phyloP scores from a whole-genome alignment of 768 basidiomycete genomes.

The Gloeopeniophorella convolvens region DNA sequence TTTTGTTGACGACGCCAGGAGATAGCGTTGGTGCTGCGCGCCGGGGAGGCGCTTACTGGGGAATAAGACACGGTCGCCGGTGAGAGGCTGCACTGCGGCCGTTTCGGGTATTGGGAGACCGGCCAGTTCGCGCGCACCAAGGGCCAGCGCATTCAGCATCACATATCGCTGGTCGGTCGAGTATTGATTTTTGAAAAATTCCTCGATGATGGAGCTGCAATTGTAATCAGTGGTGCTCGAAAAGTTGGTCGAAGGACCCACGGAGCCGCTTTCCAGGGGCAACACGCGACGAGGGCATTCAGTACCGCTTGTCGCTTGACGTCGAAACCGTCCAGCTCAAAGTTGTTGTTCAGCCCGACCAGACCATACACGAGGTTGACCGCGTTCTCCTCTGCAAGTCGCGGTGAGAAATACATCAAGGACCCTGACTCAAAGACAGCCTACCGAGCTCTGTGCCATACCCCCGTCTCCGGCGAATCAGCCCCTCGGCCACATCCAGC shows the following conservation, averaged over 20 bases:
- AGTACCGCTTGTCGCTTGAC: conserved; percentile 68
- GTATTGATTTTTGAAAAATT: conserved; percentile 93
- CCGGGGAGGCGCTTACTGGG: conserved; percentile 78
- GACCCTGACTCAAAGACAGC: conserved; percentile 22
- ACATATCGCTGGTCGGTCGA: conserved; percentile 79
- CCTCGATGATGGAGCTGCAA: conserved; percentile 72
- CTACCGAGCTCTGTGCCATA: conserved; percentile 88
- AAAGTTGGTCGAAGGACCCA: conserved; percentile 36
- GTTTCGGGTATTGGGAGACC: conserved; percentile 32
- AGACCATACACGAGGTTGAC: conserved; percentile 72
- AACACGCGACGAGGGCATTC: conserved; percentile 73
- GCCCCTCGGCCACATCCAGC: conserved; percentile 67
- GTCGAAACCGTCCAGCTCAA: conserved; percentile 74
- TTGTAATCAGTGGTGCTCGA: neutral
- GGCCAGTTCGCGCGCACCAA: conserved; percentile 82
- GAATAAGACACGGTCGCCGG: conserved; percentile 42
- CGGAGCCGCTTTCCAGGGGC: conserved; percentile 75
- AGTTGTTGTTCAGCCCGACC: conserved; percentile 74
- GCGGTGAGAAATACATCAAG: neutral
- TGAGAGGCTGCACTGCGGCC: conserved; percentile 29
- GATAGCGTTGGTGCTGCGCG: conserved; percentile 51
- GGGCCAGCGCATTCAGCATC: conserved; percentile 79
- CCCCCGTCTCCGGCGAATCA: conserved; percentile 75
- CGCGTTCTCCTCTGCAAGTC: conserved; percentile 77
- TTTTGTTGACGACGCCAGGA: conserved; percentile 24